A percentile compares a stretch with the other conserved stretches of the same genome.
Conservation (phyloP, 768 basidiomycete species). For the Pisolithus orientalis region DNA sequence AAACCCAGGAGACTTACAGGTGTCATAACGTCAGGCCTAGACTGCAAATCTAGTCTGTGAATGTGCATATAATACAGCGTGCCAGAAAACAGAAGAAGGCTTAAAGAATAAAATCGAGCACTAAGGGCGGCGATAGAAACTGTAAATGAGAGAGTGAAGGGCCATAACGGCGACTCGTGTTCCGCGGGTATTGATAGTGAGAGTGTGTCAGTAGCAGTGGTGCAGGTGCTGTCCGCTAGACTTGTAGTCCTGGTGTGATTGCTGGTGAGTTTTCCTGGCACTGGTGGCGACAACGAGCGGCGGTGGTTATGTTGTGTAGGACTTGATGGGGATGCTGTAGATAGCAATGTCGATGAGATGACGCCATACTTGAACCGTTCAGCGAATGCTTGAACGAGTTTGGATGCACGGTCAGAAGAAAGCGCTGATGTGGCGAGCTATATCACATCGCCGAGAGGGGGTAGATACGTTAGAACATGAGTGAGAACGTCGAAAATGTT, state of each 20-base stretch:
- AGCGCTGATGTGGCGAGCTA: slow-evolving; percentile 37
- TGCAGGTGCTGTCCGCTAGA: slow-evolving; percentile 18
- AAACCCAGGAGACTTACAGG: slow-evolving; percentile 36
- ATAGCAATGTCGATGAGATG: slow-evolving; percentile 74
- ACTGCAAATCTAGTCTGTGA: slow-evolving; percentile 23
- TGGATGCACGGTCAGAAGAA: slow-evolving; percentile 27
- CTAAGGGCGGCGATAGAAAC: slow-evolving; percentile 36
- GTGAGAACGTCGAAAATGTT: background rate
- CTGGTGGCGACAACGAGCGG: slow-evolving; percentile 27
- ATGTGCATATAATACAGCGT: slow-evolving; percentile 36
- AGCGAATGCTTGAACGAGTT: slow-evolving; percentile 45
- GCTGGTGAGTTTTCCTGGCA: slow-evolving; percentile 41
- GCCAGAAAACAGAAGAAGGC: slow-evolving; percentile 33
- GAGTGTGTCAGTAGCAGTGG: slow-evolving; percentile 12
- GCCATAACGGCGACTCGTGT: slow-evolving; percentile 30
- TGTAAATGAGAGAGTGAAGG: slow-evolving; percentile 34
- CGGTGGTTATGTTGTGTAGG: slow-evolving; percentile 24
- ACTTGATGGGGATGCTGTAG: slow-evolving; percentile 46
- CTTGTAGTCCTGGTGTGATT: slow-evolving; percentile 40
- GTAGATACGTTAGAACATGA: background rate
- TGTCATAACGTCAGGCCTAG: slow-evolving; percentile 45
- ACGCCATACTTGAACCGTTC: slow-evolving; percentile 83
- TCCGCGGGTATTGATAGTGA: slow-evolving; percentile 28
- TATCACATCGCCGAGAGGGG: slow-evolving; percentile 7
- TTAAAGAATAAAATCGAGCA: slow-evolving; percentile 37